Base-by-base conservation (phyloP, 495 filamentous ascomycete species). In the Cercophora samala region DNA sequence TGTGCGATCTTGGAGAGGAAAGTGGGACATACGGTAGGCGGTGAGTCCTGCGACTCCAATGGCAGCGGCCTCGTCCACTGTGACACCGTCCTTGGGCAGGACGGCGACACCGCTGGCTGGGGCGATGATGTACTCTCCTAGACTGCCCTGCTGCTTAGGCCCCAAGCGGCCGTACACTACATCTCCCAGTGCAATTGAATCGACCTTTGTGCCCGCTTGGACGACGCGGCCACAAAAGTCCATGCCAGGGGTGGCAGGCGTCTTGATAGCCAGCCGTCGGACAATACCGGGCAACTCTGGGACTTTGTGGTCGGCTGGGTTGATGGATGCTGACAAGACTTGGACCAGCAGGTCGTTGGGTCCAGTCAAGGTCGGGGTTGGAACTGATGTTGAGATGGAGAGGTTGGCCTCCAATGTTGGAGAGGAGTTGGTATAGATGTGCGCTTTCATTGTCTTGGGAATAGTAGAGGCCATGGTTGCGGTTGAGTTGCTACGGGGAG, bases 271-370 rank as follows among this genome's bases (percentile, higher is more conserved):
- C 4, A 83, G 63, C 21, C 79, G 77, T 6, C 69, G 70, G 6
- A 86, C 6, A 9, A 81, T 24, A 1, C 78, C 77, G 29, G 60
- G 60, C 58, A 88, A 66, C 67, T 90, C 87, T 19, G 86, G 82
- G 19, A 85, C 67, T 74, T 91, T 91, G 85, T 87, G 87, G 81
- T 93, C 90, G 29, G 85, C 85, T 2, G 90, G 90, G 76, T 93
- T 93, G 60, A 91, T 75, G 18, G 83, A 74, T 13, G 79, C 77
- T 60, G 80, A 74, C 61, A 86, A 70, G 6, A 91, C 84, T 60
- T 84, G 76, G 56, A 91, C 76, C 24, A 92, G 84, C 29, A 87
- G 64, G 21, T 72, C 25, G 15, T 32, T 37, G n/a, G 26, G 60
- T n/a, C n/a, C 18, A 46, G 37, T 9, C 11, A 62, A 3, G 3